Base-by-base conservation (phyloP, 768 basidiomycete species). In the Podaxis sp. region DNA sequence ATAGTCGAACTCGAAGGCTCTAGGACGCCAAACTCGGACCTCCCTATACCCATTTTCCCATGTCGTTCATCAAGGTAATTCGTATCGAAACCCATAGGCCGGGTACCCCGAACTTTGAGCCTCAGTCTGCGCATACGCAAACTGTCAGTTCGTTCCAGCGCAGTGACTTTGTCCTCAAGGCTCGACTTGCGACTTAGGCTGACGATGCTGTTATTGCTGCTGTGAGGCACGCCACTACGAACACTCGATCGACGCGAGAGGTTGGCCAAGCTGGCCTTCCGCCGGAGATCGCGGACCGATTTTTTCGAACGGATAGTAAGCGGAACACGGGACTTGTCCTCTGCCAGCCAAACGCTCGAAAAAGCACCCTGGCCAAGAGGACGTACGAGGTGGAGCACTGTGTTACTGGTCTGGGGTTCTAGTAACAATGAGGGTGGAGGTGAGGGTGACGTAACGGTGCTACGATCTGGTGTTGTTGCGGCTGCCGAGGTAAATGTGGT, bases 291-390 rank as follows among this genome's bases (percentile, higher is more conserved):
- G 33, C 79, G 75, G 61, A 82, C 70, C 60, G 77, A 77, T 57
- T 75, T 75, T 54, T 74, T 77, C 9, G 77, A 77, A 22, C 74
- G 71, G 55, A 79, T 72, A 9, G 79, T 71, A n/a, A 83, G 74
- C 2, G 82, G 78, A 46, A 79, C 74, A 9, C 71, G 72, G 12
- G 80, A 81, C 8, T 82, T 72, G 66, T 84, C 83, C 50, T 81
- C 78, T 2, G 88, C 90, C 6, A 90, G 81, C 88, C 90, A 92
- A 13, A 93, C 91, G 53, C 80, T 80, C 52, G 85, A 87, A 72
- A 93, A 93, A 1, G 89, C 83, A 46, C 91, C 91, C 38, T 85
- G 82, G 22, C 91, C 91, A 2, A 93, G 79, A 3, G 78, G 73
- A 1, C 77, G 78, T 33, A 84, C 66, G 7, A 92, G 82, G 22